These are phyloP conservation scores for Echites panduratus DNA, from an alignment of 257 asterid genomes.

Conservation along the genomic window DNA sequence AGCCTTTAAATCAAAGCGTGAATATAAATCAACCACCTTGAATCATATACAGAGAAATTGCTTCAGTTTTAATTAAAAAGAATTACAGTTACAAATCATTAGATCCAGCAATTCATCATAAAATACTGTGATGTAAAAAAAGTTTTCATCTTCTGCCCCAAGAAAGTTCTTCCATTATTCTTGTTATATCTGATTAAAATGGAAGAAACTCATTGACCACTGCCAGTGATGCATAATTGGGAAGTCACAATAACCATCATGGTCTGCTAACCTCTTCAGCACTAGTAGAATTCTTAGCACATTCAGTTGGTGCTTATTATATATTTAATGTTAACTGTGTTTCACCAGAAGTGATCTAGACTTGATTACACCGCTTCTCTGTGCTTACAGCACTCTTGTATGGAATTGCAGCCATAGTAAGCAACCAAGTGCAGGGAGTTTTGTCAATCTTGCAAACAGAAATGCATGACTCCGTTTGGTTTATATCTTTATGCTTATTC, in stretches of 20 bases:
- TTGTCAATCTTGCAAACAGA: background rate
- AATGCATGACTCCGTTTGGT: background rate
- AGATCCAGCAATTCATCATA: background rate
- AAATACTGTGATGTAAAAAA: background rate
- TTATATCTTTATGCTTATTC: background rate
- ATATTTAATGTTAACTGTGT: background rate
- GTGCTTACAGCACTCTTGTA: background rate
- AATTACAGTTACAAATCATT: background rate
- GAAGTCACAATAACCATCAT: background rate
- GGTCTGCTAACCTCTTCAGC: background rate
- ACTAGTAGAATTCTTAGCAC: background rate
- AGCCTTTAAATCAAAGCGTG: background rate
- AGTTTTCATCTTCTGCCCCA: background rate
- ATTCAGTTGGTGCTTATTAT: background rate
- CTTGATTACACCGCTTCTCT: background rate
- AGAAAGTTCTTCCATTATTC: background rate
- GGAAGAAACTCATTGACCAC: background rate
- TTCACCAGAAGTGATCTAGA: background rate
- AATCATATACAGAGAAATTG: background rate
- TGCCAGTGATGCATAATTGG: background rate
- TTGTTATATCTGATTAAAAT: background rate
- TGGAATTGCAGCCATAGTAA: background rate
- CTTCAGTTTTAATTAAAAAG: background rate
- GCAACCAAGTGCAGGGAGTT: background rate
- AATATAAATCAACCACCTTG: background rate